Conservation (phyloP, 768 basidiomycete genomes). For the Galerina sulciceps region DNA sequence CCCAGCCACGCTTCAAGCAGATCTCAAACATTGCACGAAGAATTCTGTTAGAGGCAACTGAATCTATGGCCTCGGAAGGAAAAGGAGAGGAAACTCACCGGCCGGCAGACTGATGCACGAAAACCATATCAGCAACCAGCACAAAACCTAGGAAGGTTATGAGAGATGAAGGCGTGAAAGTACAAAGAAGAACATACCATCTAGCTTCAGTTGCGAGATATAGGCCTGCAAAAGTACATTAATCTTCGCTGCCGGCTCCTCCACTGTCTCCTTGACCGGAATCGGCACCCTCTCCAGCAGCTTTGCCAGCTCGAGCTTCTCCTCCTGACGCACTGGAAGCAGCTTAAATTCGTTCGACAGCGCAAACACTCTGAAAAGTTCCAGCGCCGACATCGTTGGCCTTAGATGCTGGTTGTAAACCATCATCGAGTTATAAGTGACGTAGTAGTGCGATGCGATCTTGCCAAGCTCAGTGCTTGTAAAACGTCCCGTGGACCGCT, state of each 20-base stretch:
- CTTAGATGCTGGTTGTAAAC: conserved; percentile 94
- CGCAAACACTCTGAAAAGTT: conserved; percentile 95
- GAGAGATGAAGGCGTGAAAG: neutral
- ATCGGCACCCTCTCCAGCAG: conserved; percentile 94
- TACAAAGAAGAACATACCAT: conserved; percentile 50
- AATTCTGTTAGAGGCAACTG: conserved; percentile 52
- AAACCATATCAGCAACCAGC: conserved; percentile 91
- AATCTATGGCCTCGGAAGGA: neutral
- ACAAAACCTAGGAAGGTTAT: conserved; percentile 61
- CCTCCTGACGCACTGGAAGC: conserved; percentile 85
- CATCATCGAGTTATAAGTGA: conserved; percentile 95
- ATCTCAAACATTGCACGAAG: conserved; percentile 98
- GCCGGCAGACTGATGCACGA: conserved; percentile 96
- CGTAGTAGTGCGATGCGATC: conserved; percentile 95
- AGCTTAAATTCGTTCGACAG: conserved; percentile 95
- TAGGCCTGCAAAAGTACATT: conserved; percentile 95
- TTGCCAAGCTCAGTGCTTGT: conserved; percentile 92
- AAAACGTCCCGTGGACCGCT: conserved; percentile 85
- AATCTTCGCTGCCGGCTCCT: conserved; percentile 96
- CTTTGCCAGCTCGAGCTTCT: conserved; percentile 90
- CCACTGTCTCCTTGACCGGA: conserved; percentile 94
- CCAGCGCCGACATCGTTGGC: conserved; percentile 84
- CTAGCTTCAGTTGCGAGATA: conserved; percentile 92
- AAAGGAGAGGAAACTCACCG: conserved; percentile 48
- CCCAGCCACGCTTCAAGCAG: conserved; percentile 98